Evolutionary conservation across 495 filamentous ascomycete genomes (phyloP).

Genomic region (Aspergillus carlsbadensis): DNA sequence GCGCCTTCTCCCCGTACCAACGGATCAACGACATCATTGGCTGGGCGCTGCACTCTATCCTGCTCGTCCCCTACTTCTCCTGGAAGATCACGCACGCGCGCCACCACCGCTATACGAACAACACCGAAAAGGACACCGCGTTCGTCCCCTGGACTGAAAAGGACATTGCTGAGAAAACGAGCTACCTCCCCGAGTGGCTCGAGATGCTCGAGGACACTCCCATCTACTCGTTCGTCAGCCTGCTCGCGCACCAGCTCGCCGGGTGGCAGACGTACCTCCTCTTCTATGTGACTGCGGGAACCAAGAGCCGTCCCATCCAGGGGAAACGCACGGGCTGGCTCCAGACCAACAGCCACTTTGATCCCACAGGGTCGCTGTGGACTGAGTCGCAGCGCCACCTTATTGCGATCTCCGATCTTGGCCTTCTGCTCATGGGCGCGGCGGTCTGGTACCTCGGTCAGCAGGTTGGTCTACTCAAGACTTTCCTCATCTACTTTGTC

Average conservation of each 20-base stretch:
- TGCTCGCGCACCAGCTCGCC: constrained; percentile 53
- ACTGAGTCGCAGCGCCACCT: constrained; percentile 53
- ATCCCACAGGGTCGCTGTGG: constrained; percentile 59
- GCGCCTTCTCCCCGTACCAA: constrained; percentile 63
- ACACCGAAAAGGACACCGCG: constrained; percentile 59
- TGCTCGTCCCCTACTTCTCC: constrained; percentile 72
- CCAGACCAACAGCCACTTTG: constrained; percentile 54
- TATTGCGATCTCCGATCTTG: constrained; percentile 61
- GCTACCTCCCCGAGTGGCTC: constrained; percentile 6
- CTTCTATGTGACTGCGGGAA: constrained; percentile 53
- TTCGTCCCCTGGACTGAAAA: constrained; percentile 54
- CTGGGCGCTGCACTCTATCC: constrained; percentile 62
- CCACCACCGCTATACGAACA: constrained; percentile 65
- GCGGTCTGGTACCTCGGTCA: constrained; percentile 42
- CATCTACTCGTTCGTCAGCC: constrained; percentile 45
- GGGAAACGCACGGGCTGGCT: constrained; percentile 40
- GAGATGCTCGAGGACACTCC: constrained; percentile 57
- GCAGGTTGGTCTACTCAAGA: constrained; percentile 50
- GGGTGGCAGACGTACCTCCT: constrained; percentile 59
- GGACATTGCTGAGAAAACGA: constrained; percentile 22
- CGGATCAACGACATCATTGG: constrained; percentile 65
- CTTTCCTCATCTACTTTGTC: constrained; percentile 50
- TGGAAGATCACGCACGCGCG: constrained; percentile 75
- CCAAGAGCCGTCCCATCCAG: constrained; percentile 42
- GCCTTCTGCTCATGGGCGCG: constrained; percentile 46